Base-by-base conservation (phyloP, 1,139 yeast species). In the Debaryomycetaceae sp. region DNA sequence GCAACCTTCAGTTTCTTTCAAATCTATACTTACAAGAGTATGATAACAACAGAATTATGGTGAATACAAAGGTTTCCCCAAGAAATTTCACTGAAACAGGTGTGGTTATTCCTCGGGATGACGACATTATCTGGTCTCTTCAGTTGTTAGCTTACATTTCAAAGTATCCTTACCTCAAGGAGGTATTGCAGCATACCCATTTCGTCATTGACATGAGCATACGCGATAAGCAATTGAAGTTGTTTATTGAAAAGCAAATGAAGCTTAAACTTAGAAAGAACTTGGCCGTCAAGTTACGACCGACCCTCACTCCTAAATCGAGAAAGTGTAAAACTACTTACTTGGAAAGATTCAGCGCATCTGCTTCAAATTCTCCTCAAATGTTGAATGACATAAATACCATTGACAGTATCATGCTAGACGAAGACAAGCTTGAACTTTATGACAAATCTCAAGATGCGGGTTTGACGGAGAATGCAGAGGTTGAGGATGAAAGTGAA, bases 81-180 rank as follows among this genome's bases (percentile, higher is more conserved):
- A 72, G 96, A 48, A 74, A 72, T 42, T 87, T 88, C 58, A 75
- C 83, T 31, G 80, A 84, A 46, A 70, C 77, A 1, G 95, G 96
- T 1, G 83, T 85, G 23, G 78, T 90, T 14, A 78, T 89, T 8
- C 97, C 97, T 1, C 78, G 89, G 49, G 96, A 88, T 51, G 97
- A 91, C 59, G 99, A 93, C 60, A 87, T 93, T 27, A 83, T 89
- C 34, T 90, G 97, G 97, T 86, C 96, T 5, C 72, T 93, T 44
- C 98, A 93, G 64, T 74, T 93, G 33, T 67, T 93, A 45, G 98
- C 98, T 17, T 93, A 90, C 63, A 87, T 91, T 41, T 89, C 98
- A 7, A 93, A 93, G 62, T 91, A 91, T 59, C 86, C 97, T 1
- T 78, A 83, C 48, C 70, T 91, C 60, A 87, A 91, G 57, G 84